These are phyloP conservation scores for Priceomyces haplophilus DNA, from an alignment of 805 yeast genomes.

Conservation along the genomic window DNA sequence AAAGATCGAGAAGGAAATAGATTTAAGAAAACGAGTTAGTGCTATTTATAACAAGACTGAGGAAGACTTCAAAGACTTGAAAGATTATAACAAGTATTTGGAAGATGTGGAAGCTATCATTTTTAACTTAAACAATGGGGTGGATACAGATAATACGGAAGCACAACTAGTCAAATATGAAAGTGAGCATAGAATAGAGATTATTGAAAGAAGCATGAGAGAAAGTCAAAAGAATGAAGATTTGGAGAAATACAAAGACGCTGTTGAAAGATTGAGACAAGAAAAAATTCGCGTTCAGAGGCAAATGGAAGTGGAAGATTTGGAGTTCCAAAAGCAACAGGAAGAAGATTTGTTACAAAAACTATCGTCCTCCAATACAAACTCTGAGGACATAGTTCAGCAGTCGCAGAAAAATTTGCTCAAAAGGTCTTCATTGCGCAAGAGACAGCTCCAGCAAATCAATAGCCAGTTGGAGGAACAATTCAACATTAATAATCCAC, in stretches of 20 bases:
- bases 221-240: constrained; percentile 62
- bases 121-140: constrained; percentile 67
- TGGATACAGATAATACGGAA: constrained; percentile 68
- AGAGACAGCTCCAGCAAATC: constrained; percentile 56
- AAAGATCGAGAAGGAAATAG: constrained; percentile 86
- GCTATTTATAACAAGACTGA: constrained; percentile 76
- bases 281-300: constrained; percentile 66
- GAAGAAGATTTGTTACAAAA: constrained; percentile 41
- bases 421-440: constrained; percentile 63
- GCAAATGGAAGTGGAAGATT: constrained; percentile 49
- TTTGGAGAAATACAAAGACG: constrained; percentile 61
- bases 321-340: constrained; percentile 38
- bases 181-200: constrained; percentile 67
- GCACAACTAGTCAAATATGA: constrained; percentile 66
- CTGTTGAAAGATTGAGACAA: constrained; percentile 51
- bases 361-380: constrained; percentile 28
- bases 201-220: constrained; percentile 70
- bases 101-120: constrained; percentile 82
- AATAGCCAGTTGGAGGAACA: constrained; percentile 52
- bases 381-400: constrained; percentile 39
- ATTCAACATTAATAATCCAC: constrained; percentile 28
- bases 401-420: constrained; percentile 40
- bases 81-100: constrained; percentile 70
- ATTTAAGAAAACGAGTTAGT: constrained; percentile 75
- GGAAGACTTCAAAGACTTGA: constrained; percentile 61